Percentiles rank a stretch among this genome's conserved stretches.
Conservation (phyloP, 2,329 filamentous ascomycete genomes). For the Macroventuria anomochaeta region DNA sequence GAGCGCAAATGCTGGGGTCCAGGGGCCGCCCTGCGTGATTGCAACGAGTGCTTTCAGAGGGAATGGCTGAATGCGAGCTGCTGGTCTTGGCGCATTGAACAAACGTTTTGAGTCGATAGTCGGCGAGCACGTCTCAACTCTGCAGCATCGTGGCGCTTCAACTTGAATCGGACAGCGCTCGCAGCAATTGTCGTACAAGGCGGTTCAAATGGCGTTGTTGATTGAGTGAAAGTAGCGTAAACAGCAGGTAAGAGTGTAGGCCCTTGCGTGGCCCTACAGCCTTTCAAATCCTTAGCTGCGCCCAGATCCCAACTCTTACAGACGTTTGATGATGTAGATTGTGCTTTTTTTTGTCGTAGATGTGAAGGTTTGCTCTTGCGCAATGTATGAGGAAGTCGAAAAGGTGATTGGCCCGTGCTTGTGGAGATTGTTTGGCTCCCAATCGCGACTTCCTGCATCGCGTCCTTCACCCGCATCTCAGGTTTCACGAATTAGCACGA, state of each 20-base stretch:
- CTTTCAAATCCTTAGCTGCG: background rate
- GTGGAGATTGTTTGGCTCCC: background rate
- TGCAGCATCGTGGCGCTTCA: conserved; percentile 22
- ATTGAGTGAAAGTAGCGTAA: conserved; percentile 4
- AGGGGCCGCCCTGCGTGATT: conserved; percentile 3
- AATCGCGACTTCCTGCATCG: conserved; percentile 6
- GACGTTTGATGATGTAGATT: background rate
- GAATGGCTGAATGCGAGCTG: conserved; percentile 12
- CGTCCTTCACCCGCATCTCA: conserved; percentile 3
- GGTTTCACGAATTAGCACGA: conserved; percentile 1
- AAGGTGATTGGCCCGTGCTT: conserved; percentile 9
- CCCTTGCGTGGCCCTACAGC: conserved; percentile 12
- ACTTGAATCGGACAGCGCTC: conserved; percentile 1
- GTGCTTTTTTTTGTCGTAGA: conserved; percentile 12
- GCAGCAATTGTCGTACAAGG: conserved; percentile 13
- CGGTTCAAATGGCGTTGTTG: background rate
- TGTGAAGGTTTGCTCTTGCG: background rate
- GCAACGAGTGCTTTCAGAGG: background rate
- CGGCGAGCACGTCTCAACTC: conserved; percentile 10
- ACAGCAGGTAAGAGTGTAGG: background rate
- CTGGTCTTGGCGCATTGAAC: conserved; percentile 5
- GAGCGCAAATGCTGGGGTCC: conserved; percentile 11
- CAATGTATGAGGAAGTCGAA: background rate
- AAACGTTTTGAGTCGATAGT: background rate
- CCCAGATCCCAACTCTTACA: background rate